phyloP scores from a whole-genome alignment of 352 stramenopile genomes.

The Phytopythium chamaehyphon region DNA sequence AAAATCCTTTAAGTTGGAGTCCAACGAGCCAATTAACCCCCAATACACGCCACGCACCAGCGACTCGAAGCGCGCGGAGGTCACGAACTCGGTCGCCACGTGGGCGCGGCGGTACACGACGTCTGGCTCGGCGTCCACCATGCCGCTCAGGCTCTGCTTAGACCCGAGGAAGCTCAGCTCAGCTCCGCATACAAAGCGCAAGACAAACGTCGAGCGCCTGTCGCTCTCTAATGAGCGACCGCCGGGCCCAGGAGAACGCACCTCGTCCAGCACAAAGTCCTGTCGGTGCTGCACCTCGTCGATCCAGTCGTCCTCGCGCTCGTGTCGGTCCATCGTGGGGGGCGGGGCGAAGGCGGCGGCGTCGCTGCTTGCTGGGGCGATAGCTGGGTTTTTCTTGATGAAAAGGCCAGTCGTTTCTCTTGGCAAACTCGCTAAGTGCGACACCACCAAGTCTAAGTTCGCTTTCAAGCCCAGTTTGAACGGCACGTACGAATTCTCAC shows the following conservation, averaged over 20 bases:
- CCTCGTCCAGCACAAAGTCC: conserved; percentile 60
- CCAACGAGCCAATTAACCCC: no score
- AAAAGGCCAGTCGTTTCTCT: no score
- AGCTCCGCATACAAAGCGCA: conserved; percentile 1
- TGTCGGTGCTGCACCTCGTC: conserved; percentile 44
- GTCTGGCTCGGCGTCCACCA: conserved; percentile 43
- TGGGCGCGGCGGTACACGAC: conserved; percentile 67
- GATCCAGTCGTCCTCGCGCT: conserved; percentile 69
- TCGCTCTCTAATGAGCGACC: background rate
- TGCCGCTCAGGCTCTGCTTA: conserved; percentile 27
- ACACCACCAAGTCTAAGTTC: no score
- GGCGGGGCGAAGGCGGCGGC: conserved; percentile 1
- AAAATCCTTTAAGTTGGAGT: no score
- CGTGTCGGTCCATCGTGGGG: conserved; percentile 42
- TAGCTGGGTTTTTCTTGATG: no score
- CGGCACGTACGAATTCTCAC: no score
- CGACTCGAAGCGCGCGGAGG: conserved; percentile 42
- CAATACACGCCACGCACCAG: conserved; percentile 43
- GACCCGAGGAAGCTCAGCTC: background rate
- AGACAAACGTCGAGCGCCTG: background rate
- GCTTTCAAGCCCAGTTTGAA: no score
- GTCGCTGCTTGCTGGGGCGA: no score
- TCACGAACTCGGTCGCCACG: conserved; percentile 48
- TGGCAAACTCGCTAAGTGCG: no score
- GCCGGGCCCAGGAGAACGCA: conserved; percentile 15